Base-by-base conservation (phyloP, 2,329 filamentous ascomycete species). In the Ceratocystis albifundus region DNA sequence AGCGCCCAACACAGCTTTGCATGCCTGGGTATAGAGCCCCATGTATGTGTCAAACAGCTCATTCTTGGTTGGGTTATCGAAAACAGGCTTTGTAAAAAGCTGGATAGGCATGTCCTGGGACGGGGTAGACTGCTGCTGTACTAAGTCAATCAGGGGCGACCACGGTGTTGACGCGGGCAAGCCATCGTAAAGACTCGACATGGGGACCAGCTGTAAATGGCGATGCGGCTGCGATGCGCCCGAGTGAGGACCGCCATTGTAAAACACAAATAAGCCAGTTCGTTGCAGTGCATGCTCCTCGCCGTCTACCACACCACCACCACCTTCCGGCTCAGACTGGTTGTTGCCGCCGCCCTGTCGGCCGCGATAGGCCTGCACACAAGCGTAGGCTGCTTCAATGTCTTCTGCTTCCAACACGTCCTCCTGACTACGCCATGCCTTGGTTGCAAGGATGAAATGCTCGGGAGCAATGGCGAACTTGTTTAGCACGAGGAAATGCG, bases 391-490 rank as follows among this genome's bases (percentile, higher is more conserved):
- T 0, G 82, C 83, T 15, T 77, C 81, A 32, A 90, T 75, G 70
- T 90, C 88, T 30, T 75, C 76, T 12, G 76, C 73, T 63, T 86
- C 84, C 1, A 90, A 78, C 4, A 86, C 72, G 69, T 87, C 77
- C 1, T 83, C 85, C 77, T 90, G 88, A n/a, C 77, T 76, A 72
- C 84, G 82, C 72, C 85, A 84, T 0, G 76, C 74, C n/a, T 76
- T 81, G 0, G 88, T 90, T 0, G 84, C 82, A 61, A 90, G 79
- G 70, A 90, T 88, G 72, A 88, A 88, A 75, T 90, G 88, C 71
- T 85, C 80, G 0, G 82, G 80, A 44, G 88, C 85, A 62, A 90
- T 76, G 62, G 88, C 86, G 71, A 88, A 90, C 74, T 90, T 90
- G 78, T 90, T 90, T 50, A 90, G 77, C 0, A 90, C 83, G 53